Evolutionary conservation across 768 basidiomycete species (phyloP).

Genomic region (Naganishia friedmannii): DNA sequence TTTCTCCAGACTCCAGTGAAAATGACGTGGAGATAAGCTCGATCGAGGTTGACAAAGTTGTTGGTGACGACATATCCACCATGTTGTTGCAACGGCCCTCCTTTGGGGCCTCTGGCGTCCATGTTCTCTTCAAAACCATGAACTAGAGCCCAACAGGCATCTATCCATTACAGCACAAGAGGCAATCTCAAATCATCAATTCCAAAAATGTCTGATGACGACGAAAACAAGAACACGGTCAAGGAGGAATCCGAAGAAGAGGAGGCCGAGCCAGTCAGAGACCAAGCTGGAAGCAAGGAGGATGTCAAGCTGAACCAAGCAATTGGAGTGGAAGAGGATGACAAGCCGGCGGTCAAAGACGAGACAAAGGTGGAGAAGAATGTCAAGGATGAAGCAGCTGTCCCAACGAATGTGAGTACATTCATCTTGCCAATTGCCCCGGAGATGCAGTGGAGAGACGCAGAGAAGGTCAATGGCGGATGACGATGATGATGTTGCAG

Average conservation of each 20-base stretch:
- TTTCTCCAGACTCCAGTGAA: not conserved
- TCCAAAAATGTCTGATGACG: not conserved
- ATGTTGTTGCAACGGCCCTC: not conserved
- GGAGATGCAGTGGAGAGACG: too few species aligned
- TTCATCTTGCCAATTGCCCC: not conserved
- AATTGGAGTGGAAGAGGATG: not conserved
- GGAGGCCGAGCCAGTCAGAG: not conserved
- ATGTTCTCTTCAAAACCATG: too few species aligned
- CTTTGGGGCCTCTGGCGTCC: too few species aligned
- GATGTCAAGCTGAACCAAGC: slow-evolving; percentile 1
- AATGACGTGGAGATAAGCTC: not conserved
- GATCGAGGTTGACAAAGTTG: not conserved
- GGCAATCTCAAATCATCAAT: too few species aligned
- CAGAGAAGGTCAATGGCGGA: not conserved
- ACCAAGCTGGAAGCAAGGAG: not conserved
- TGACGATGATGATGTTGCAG: not conserved
- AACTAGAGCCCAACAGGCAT: too few species aligned
- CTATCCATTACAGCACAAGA: too few species aligned
- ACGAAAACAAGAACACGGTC: not conserved
- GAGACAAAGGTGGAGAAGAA: not conserved
- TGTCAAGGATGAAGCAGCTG: not conserved
- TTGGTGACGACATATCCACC: not conserved
- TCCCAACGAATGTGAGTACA: slow-evolving; percentile 9
- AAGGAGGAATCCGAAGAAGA: slow-evolving; percentile 19
- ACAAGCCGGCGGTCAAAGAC: not conserved